Percentiles rank a stretch among this genome's conserved stretches.
Evolutionary conservation across 2,329 filamentous ascomycete genomes (phyloP).

Genomic region (Penicillium sp.): DNA sequence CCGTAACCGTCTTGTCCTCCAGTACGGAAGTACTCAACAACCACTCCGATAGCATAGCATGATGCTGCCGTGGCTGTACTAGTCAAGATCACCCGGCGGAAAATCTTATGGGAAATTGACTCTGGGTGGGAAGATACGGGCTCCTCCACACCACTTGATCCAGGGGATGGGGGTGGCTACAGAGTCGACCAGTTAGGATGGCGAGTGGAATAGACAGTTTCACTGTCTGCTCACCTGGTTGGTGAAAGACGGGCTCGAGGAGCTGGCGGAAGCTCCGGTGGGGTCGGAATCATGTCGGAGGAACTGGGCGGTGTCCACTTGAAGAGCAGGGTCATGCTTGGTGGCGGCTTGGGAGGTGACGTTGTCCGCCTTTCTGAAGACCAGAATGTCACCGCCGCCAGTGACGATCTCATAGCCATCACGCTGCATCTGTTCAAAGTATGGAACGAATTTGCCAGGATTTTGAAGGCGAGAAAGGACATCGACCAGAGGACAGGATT

Average conservation of each 20-base stretch:
- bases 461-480: slow-evolving; percentile 40
- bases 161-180: slow-evolving; percentile 8
- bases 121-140: slow-evolving; percentile 1
- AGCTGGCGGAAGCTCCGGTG: neutral
- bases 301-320: slow-evolving; percentile 10
- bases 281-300: slow-evolving; percentile 11
- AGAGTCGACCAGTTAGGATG: slow-evolving; percentile 28
- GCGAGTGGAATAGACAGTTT: slow-evolving; percentile 18
- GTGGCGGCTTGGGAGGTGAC: neutral
- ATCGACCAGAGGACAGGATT: slow-evolving; percentile 30
- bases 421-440: slow-evolving; percentile 38
- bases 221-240: slow-evolving; percentile 25
- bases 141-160: neutral
- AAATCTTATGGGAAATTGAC: slow-evolving; percentile 18
- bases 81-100: slow-evolving; percentile 37
- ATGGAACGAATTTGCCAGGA: slow-evolving; percentile 43
- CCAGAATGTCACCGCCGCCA: slow-evolving; percentile 43
- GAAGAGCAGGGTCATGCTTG: slow-evolving; percentile 5
- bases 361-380: slow-evolving; percentile 32
- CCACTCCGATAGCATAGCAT: slow-evolving; percentile 44
- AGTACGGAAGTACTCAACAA: slow-evolving; percentile 43
- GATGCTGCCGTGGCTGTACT: slow-evolving; percentile 37
- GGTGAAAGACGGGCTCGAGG: slow-evolving; percentile 9
- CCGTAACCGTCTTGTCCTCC: slow-evolving; percentile 40
- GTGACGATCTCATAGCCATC: slow-evolving; percentile 46